These are phyloP conservation scores for Carnegiea gigantea DNA, from an alignment of 179 eudicot species.

Conservation along the genomic window DNA sequence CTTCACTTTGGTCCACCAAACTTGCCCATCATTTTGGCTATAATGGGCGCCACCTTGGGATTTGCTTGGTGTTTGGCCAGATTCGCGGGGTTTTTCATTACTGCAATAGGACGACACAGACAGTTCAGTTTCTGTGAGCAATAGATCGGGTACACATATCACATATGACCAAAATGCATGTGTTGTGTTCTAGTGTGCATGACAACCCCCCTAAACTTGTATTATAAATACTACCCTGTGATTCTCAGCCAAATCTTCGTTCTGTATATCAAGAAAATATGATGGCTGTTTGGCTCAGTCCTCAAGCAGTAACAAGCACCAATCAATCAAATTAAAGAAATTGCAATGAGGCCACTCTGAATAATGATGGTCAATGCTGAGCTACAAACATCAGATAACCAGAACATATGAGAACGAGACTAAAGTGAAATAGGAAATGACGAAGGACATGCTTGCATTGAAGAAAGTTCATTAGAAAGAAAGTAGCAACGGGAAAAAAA, in stretches of 20 bases:
- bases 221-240: too few species aligned
- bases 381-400: not conserved
- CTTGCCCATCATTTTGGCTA: slow-evolving; percentile 92
- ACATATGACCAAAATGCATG: not conserved
- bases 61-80: slow-evolving; percentile 87
- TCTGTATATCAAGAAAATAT: too few species aligned
- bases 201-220: not conserved
- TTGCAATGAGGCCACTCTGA: not conserved
- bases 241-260: too few species aligned
- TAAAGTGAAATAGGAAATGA: not conserved
- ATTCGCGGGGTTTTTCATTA: slow-evolving; percentile 98
- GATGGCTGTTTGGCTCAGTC: not conserved
- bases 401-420: not conserved
- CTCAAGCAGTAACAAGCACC: not conserved
- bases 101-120: slow-evolving; percentile 33
- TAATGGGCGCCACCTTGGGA: slow-evolving; percentile 97
- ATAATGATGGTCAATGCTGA: not conserved
- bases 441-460: not conserved
- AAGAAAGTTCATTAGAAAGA: too few species aligned
- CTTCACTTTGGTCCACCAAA: slow-evolving; percentile 53
- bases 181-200: not conserved
- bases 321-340: not conserved
- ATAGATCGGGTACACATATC: not conserved
- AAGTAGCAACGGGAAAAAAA: too few species aligned
- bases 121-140: not conserved